These are phyloP conservation scores for Colletotrichum incanum DNA, from an alignment of 2,329 filamentous ascomycete genomes.

Conservation along the genomic window DNA sequence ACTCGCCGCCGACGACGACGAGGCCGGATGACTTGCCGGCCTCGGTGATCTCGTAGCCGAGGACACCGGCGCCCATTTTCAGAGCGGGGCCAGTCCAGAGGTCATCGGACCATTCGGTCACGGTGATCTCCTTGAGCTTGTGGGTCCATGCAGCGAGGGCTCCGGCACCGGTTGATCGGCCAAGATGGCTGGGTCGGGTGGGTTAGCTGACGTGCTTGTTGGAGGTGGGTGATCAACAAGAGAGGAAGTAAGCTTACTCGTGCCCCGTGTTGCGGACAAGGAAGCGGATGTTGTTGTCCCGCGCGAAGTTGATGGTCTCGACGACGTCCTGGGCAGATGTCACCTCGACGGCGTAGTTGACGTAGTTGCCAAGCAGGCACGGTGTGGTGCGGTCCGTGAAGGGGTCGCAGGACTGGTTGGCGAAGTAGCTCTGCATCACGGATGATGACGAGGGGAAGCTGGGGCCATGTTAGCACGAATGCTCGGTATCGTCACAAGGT, in stretches of 20 bases:
- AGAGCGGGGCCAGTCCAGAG: slow-evolving; percentile 66
- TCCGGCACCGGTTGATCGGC: slow-evolving; percentile 58
- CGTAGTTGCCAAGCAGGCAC: slow-evolving; percentile 62
- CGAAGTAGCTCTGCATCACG: slow-evolving; percentile 57
- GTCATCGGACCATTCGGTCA: slow-evolving; percentile 56
- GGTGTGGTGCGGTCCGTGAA: slow-evolving; percentile 55
- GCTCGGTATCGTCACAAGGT: background rate
- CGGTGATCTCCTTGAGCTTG: slow-evolving; percentile 58
- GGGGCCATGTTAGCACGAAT: slow-evolving; percentile 22
- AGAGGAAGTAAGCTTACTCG: slow-evolving; percentile 44
- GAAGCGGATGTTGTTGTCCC: slow-evolving; percentile 55
- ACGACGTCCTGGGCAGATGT: slow-evolving; percentile 50
- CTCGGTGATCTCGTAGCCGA: slow-evolving; percentile 59
- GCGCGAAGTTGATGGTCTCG: slow-evolving; percentile 55
- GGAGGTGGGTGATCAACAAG: slow-evolving; percentile 40
- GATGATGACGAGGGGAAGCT: slow-evolving; percentile 57
- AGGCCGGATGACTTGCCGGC: slow-evolving; percentile 32
- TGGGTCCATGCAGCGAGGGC: slow-evolving; percentile 58
- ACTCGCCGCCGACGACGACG: slow-evolving; percentile 64
- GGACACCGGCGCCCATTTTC: slow-evolving; percentile 68
- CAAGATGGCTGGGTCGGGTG: slow-evolving; percentile 54
- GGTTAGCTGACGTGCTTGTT: slow-evolving; percentile 16
- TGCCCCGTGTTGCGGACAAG: slow-evolving; percentile 55
- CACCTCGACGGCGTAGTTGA: slow-evolving; percentile 57
- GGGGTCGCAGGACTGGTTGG: slow-evolving; percentile 57